Conservation (phyloP, 495 filamentous ascomycete genomes). For the Sporormia fimetaria region DNA sequence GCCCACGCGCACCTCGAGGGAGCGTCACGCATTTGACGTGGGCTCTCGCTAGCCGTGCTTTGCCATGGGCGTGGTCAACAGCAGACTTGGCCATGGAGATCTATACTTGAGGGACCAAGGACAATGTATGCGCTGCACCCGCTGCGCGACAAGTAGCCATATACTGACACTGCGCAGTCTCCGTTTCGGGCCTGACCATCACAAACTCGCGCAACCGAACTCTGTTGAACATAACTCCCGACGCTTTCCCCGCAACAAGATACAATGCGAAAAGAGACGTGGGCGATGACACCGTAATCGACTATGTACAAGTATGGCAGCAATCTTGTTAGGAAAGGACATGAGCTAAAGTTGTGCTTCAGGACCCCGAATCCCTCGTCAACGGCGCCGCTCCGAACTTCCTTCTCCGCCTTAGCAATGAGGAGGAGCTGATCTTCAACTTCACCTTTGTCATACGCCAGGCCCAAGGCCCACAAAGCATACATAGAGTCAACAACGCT, state of each 20-base stretch:
- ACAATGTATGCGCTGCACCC: conserved; percentile 48
- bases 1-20: no score
- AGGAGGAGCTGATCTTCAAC: conserved; percentile 81
- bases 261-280: conserved; percentile 62
- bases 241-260: conserved; percentile 76
- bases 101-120: conserved; percentile 85
- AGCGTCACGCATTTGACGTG: conserved; percentile 8
- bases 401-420: conserved; percentile 75
- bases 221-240: conserved; percentile 69
- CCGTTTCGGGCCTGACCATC: conserved; percentile 68
- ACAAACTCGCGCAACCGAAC: conserved; percentile 63
- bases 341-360: background rate
- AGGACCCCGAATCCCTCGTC: conserved; percentile 63
- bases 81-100: conserved; percentile 61
- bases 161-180: conserved; percentile 46
- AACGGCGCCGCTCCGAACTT: conserved; percentile 52
- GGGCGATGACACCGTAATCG: conserved; percentile 64
- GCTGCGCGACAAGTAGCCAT: conserved; percentile 10
- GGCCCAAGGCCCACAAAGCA: conserved; percentile 34
- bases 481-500: conserved; percentile 40
- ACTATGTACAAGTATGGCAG: conserved; percentile 76
- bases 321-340: background rate
- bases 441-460: conserved; percentile 86
- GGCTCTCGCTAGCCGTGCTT: conserved; percentile 11
- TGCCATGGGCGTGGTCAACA: conserved; percentile 84